Conservation (phyloP, 2,329 filamentous ascomycete species). For the Claviceps africana region DNA sequence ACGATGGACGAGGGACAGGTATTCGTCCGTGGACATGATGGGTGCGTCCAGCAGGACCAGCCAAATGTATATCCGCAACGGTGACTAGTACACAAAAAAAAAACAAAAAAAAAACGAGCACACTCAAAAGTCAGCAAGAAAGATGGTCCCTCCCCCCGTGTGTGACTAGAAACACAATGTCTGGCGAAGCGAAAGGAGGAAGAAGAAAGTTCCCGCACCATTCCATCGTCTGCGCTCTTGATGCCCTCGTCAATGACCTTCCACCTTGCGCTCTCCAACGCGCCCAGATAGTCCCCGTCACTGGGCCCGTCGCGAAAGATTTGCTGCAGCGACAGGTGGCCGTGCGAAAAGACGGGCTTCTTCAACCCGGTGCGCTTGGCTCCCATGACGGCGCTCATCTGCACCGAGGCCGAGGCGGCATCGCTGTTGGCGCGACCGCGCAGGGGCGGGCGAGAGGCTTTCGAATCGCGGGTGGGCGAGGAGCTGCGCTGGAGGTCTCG, state of each 20-base stretch:
- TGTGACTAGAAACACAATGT: too few relatives aligned
- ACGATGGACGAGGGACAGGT: slow-evolving; percentile 80
- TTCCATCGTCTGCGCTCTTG: slow-evolving; percentile 66
- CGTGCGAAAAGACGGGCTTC: slow-evolving; percentile 34
- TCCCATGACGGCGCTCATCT: slow-evolving; percentile 23
- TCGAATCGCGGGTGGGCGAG: slow-evolving; percentile 17
- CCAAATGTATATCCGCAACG: slow-evolving; percentile 90
- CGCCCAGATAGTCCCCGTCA: slow-evolving; percentile 51
- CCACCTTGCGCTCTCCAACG: slow-evolving; percentile 56
- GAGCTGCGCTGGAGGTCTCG: slow-evolving; percentile 28
- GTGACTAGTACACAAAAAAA: slow-evolving; percentile 52
- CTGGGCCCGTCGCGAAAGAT: slow-evolving; percentile 70
- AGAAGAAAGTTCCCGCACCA: slow-evolving; percentile 37
- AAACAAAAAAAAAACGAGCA: too few relatives aligned
- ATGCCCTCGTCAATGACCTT: slow-evolving; percentile 64
- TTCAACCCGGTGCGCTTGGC: slow-evolving; percentile 26
- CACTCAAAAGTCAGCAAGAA: not conserved
- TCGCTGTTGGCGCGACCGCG: slow-evolving; percentile 62
- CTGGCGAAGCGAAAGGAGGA: too few relatives aligned
- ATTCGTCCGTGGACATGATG: slow-evolving; percentile 71
- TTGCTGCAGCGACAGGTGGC: slow-evolving; percentile 52
- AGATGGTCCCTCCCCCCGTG: not conserved
- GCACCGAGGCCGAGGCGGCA: slow-evolving; percentile 31
- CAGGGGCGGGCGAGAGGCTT: slow-evolving; percentile 29
- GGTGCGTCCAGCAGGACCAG: slow-evolving; percentile 81